Percentiles rank a stretch among this genome's conserved stretches.
Conservation (phyloP, 75 land plant genomes). For the Ceratopteris richardii region DNA sequence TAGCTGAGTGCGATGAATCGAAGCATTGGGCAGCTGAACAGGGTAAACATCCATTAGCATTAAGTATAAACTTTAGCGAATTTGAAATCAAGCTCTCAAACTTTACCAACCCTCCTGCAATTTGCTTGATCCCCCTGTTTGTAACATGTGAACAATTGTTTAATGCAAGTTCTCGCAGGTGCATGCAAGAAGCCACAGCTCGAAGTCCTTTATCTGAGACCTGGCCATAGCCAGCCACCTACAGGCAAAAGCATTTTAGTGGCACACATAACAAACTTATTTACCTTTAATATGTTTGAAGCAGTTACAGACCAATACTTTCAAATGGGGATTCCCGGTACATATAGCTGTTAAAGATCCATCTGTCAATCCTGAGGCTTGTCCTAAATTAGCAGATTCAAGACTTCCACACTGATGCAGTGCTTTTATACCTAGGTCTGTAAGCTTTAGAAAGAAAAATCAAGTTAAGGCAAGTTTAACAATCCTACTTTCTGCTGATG, state of each 20-base stretch:
- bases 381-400: constrained; percentile 21
- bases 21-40: constrained; percentile 10
- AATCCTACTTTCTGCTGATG: too few relatives aligned
- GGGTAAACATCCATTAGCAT: background rate
- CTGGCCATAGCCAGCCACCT: too few relatives aligned
- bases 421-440: constrained; percentile 23
- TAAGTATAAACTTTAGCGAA: background rate
- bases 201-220: background rate
- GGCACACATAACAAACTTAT: too few relatives aligned
- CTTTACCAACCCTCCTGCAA: constrained; percentile 6
- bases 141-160: constrained; percentile 12
- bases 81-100: background rate
- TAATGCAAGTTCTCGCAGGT: constrained; percentile 15
- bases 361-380: constrained; percentile 26
- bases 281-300: too few relatives aligned
- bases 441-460: constrained; percentile 9
- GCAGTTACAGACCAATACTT: constrained; percentile 7
- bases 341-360: constrained; percentile 15
- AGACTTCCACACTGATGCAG: constrained; percentile 25
- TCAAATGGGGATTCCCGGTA: constrained; percentile 17
- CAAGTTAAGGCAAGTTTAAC: too few relatives aligned
- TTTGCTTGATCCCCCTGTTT: constrained; percentile 5
- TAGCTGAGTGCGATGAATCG: constrained; percentile 25
- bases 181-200: constrained; percentile 10
- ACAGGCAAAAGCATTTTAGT: too few relatives aligned